Base-by-base conservation (phyloP, 495 filamentous ascomycete genomes). In the Pyrenopolyporus hunteri region DNA sequence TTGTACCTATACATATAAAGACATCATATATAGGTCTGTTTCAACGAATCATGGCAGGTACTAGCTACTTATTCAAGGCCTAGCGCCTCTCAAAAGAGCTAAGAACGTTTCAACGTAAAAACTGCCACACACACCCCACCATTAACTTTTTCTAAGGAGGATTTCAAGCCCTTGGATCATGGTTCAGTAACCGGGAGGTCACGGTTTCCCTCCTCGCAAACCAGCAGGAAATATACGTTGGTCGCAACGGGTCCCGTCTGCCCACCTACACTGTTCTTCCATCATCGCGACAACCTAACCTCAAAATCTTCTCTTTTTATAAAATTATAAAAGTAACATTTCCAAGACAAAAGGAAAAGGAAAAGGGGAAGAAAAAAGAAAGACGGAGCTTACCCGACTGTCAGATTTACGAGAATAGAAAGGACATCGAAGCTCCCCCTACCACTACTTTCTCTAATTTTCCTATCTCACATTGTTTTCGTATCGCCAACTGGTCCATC, bases 31-130 rank as follows among this genome's bases (percentile, higher is more conserved):
- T 42, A 23, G 0, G 19, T 1, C 19, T 20, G 4, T 8, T 40
- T 40, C 22, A n/a, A 8, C 16, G 1, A 31, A 3, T 4, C 19
- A 16, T 17, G 40, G 19, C 13, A 43, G n/a, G 29, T 46, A 25
- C 9, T 37, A 57, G 25, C 5, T 49, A 49, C 13, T 3, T 17
- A 57, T 43, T 6, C 16, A 14, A 29, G 37, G 51, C 33, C 48
- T 44, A 60, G 52, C 59, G 44, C 46, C 57, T 57, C 59, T 52
- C 9, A 51, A 63, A 63, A 46, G 51, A 62, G 59, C 50, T 56
- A 62, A 36, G 44, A n/a, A 37, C 26, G 26, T 46, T 46, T 29
- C 17, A 10, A 42, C n/a, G 35, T 36, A 50, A 49, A 48, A 55
- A 44, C 35, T 51, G 23, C 32, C 52, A 46, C 31, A 33, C 28